A percentile compares a stretch with the other conserved stretches of the same genome.
phyloP scores from a whole-genome alignment of 129 eudicot genomes.

The Artemisia argyi region DNA sequence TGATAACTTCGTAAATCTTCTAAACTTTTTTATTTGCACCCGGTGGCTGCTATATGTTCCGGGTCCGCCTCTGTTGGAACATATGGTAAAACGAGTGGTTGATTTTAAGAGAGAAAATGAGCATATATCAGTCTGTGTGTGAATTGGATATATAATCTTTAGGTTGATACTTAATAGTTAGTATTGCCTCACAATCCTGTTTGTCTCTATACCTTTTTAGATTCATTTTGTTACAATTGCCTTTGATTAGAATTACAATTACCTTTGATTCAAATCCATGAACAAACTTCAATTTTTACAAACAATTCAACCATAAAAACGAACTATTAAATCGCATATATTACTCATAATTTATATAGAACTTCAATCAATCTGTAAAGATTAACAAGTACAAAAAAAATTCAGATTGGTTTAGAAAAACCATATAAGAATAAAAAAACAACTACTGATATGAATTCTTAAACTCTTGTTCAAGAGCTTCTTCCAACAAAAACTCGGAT shows the following conservation, averaged over 20 bases:
- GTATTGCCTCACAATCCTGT: no score
- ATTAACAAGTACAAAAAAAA: neutral
- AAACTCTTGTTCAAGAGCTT: slow-evolving; percentile 41
- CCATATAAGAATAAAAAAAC: neutral
- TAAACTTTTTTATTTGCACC: no score
- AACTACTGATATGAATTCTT: slow-evolving; percentile 15
- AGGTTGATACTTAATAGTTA: no score
- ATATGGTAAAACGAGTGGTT: no score
- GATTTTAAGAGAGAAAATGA: no score
- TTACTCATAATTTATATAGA: neutral
- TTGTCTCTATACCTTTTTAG: neutral
- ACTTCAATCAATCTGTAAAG: slow-evolving; percentile 6
- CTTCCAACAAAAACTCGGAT: slow-evolving; percentile 35
- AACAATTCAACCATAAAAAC: no score
- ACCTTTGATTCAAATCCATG: neutral
- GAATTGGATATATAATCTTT: no score
- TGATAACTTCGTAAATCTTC: no score
- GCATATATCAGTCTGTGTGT: no score
- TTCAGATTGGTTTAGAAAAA: neutral
- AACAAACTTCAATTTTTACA: neutral
- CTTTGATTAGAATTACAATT: neutral
- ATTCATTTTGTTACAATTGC: neutral
- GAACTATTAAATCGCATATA: no score
- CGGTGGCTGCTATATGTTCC: no score
- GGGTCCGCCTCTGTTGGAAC: no score